Evolutionary conservation across 345 rosid species (phyloP).

Genomic region (Camelina laxa): DNA sequence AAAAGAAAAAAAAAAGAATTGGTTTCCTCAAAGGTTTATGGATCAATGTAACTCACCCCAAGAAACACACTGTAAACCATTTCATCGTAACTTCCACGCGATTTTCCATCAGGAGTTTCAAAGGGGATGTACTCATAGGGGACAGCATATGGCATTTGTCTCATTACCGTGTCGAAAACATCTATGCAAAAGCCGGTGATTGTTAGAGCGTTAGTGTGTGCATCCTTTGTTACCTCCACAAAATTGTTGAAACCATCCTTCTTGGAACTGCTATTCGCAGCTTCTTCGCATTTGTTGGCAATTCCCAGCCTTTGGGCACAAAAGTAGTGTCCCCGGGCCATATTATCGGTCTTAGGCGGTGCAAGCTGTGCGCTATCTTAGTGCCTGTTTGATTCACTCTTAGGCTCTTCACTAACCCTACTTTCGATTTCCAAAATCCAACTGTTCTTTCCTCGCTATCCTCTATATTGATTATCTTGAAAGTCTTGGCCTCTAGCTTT

Average conservation of each 20-base stretch:
- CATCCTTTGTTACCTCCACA: conserved; percentile 46
- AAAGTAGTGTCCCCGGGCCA: conserved; percentile 40
- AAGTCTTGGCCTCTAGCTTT: conserved; percentile 43
- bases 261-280: conserved; percentile 57
- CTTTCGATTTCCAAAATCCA: conserved; percentile 57
- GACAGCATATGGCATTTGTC: conserved; percentile 54
- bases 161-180: conserved; percentile 49
- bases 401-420: conserved; percentile 40
- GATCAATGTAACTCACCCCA: conserved; percentile 45
- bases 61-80: conserved; percentile 50
- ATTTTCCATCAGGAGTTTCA: conserved; percentile 33
- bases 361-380: background rate
- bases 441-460: conserved; percentile 45
- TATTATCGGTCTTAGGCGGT: conserved; percentile 35
- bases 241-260: conserved; percentile 51
- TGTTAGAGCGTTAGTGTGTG: conserved; percentile 7
- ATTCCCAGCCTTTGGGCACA: conserved; percentile 56
- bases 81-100: conserved; percentile 47
- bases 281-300: conserved; percentile 51
- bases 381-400: background rate
- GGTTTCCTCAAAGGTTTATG: background rate
- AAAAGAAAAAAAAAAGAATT: background rate
- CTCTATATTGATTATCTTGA: conserved; percentile 56
- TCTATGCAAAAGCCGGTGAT: conserved; percentile 52
- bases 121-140: conserved; percentile 49